Evolutionary conservation across 805 yeast species (phyloP).

Genomic region (Barnettozyma populi): DNA sequence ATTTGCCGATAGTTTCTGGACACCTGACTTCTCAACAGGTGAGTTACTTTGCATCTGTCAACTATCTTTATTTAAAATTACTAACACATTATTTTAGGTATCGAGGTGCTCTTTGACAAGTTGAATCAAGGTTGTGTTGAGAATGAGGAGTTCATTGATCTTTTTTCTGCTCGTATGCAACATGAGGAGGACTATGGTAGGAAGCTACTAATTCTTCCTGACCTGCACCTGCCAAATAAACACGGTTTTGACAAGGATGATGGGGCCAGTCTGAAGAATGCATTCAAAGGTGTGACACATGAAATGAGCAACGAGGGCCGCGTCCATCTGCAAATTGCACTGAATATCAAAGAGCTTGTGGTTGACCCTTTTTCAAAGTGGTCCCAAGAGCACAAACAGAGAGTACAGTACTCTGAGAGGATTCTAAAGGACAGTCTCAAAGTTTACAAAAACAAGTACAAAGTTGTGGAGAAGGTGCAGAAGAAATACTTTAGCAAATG

Average conservation of each 20-base stretch:
- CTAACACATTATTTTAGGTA: constrained; percentile 28
- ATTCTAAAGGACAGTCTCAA: constrained; percentile 46
- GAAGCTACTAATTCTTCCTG: constrained; percentile 39
- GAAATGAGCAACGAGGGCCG: constrained; percentile 56
- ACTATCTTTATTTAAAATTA: not conserved
- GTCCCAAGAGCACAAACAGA: constrained; percentile 65
- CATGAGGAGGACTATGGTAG: constrained; percentile 64
- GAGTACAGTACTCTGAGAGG: constrained; percentile 58
- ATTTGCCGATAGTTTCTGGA: constrained; percentile 76
- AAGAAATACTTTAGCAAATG: constrained; percentile 74
- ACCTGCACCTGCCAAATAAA: constrained; percentile 31
- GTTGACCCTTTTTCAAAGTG: constrained; percentile 67
- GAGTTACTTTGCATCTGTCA: constrained; percentile 11
- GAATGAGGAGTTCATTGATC: constrained; percentile 59
- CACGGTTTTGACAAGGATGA: constrained; percentile 48
- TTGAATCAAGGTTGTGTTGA: constrained; percentile 62
- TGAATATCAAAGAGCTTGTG: constrained; percentile 54
- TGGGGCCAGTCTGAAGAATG: constrained; percentile 58
- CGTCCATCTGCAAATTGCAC: constrained; percentile 55
- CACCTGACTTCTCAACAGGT: constrained; percentile 56
- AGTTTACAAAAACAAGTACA: constrained; percentile 42
- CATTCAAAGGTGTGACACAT: constrained; percentile 51
- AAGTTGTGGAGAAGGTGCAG: constrained; percentile 48
- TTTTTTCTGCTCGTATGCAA: constrained; percentile 67
- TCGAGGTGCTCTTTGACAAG: constrained; percentile 44